Evolutionary conservation across 23 red algal species (phyloP).

Genomic region (Gracilaria gracilis): DNA sequence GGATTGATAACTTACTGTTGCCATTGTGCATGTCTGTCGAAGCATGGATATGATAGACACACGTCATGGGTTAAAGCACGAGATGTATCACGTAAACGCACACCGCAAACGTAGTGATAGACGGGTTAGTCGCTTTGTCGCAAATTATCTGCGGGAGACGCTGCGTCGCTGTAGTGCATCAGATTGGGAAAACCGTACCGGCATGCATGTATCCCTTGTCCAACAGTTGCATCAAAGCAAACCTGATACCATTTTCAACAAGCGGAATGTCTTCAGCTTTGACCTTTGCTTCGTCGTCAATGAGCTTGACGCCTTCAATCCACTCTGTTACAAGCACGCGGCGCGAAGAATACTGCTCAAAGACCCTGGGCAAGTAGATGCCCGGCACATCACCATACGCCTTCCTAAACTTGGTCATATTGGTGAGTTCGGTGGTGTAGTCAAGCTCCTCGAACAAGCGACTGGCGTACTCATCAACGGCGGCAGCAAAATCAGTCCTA

Average conservation of each 20-base stretch:
- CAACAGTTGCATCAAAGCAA: conserved; percentile 83
- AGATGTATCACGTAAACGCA: not conserved
- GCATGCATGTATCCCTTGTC: conserved; percentile 90
- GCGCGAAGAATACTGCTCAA: conserved; percentile 76
- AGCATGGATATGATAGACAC: not conserved
- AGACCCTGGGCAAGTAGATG: conserved; percentile 84
- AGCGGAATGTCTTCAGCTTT: conserved; percentile 70
- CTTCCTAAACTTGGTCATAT: conserved; percentile 85
- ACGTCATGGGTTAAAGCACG: not conserved
- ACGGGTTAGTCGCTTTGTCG: too few relatives aligned
- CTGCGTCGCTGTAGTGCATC: too few relatives aligned
- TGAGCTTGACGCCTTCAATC: conserved; percentile 81
- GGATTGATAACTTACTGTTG: conserved; percentile 78
- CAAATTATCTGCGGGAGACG: too few relatives aligned
- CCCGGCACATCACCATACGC: conserved; percentile 64
- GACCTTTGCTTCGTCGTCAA: conserved; percentile 75
- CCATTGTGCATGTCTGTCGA: conserved; percentile 68
- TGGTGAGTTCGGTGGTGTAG: conserved; percentile 80
- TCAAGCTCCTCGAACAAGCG: conserved; percentile 92
- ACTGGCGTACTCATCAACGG: conserved; percentile 92
- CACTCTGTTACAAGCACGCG: conserved; percentile 94
- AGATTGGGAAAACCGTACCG: conserved; percentile 19
- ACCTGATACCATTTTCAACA: conserved; percentile 87
- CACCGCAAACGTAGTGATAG: too few relatives aligned
- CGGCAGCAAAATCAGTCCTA: conserved; percentile 68